Percentiles rank a stretch among this genome's conserved stretches.
phyloP scores from a whole-genome alignment of 768 basidiomycete genomes.

The Mrakia blollopis region DNA sequence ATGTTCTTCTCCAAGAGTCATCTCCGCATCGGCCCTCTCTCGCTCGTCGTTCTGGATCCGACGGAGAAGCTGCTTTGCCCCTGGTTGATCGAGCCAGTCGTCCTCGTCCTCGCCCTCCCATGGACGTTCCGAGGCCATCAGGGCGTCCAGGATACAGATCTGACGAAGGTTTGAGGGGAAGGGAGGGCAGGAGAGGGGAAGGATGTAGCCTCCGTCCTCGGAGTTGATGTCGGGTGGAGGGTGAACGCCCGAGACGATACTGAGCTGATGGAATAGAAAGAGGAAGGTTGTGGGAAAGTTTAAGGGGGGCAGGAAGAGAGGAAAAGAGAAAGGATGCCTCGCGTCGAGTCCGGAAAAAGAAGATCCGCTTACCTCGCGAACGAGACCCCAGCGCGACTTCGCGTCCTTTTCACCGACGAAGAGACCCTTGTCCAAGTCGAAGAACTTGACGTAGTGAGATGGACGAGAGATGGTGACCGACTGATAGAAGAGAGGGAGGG shows the following conservation, averaged over 20 bases:
- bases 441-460: neutral
- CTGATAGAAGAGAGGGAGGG: neutral
- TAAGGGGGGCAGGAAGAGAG: too few relatives aligned
- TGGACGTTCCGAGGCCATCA: neutral
- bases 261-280: too few relatives aligned
- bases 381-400: neutral
- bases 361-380: neutral
- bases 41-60: neutral
- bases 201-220: too few relatives aligned
- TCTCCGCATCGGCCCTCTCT: neutral
- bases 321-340: too few relatives aligned
- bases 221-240: neutral
- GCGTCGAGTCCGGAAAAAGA: too few relatives aligned
- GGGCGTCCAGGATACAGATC: neutral
- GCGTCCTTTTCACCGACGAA: neutral
- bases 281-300: too few relatives aligned
- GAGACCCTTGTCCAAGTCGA: neutral
- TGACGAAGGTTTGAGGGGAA: neutral
- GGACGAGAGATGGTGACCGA: slow-evolving; percentile 6
- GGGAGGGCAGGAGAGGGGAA: too few relatives aligned
- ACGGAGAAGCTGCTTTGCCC: neutral
- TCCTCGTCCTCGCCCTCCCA: too few relatives aligned
- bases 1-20: neutral
- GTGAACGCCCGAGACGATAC: too few relatives aligned
- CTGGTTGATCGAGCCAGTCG: neutral